A percentile compares a stretch with the other conserved stretches of the same genome.
Evolutionary conservation across 306 rosid genomes (phyloP).

Genomic region (Pyrus bretschneideri): DNA sequence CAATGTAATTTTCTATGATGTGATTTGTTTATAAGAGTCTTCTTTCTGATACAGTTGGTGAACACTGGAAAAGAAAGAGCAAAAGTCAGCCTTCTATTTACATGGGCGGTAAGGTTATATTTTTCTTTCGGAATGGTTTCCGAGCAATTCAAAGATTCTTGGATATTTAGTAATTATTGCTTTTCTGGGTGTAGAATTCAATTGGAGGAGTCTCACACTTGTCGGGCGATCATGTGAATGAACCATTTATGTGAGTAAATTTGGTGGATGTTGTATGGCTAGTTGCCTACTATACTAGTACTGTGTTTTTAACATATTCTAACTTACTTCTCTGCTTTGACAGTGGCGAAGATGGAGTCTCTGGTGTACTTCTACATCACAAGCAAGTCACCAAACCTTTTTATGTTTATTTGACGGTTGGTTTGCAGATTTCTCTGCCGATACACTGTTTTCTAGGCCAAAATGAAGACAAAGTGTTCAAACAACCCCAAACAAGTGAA

Average conservation of each 20-base stretch:
- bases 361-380: constrained; percentile 98
- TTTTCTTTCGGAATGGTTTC: constrained; percentile 5
- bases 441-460: constrained; percentile 27
- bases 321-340: constrained; percentile 22
- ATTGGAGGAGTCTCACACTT: constrained; percentile 86
- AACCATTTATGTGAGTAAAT: constrained; percentile 71
- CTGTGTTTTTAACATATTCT: neutral
- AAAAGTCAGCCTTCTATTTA: constrained; percentile 92
- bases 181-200: constrained; percentile 66
- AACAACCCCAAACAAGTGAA: neutral
- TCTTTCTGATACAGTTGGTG: constrained; percentile 62
- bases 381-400: constrained; percentile 94
- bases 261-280: neutral
- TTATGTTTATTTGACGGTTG: constrained; percentile 72
- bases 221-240: constrained; percentile 90
- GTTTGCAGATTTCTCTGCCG: constrained; percentile 69
- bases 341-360: constrained; percentile 96
- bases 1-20: neutral
- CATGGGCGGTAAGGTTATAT: constrained; percentile 85
- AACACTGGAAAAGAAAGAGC: constrained; percentile 98
- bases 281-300: neutral
- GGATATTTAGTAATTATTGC: constrained; percentile 21
- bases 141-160: constrained; percentile 9
- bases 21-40: constrained; percentile 18
- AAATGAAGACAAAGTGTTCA: neutral